These are phyloP conservation scores for Pseudogymnoascus sp. DNA, from an alignment of 2,329 filamentous ascomycete species.

Conservation along the genomic window DNA sequence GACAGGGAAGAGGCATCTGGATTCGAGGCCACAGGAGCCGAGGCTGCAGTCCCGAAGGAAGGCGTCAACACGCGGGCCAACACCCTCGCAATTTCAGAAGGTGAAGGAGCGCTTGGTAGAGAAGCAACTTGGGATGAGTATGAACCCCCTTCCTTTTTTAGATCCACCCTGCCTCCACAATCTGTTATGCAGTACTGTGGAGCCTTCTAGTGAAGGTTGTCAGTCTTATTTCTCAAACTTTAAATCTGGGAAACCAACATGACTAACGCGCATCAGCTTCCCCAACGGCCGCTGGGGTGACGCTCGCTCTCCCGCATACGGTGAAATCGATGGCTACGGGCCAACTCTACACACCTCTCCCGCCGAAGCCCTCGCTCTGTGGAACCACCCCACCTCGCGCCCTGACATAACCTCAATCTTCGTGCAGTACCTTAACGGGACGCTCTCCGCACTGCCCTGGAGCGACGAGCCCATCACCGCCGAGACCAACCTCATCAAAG, in stretches of 20 bases:
- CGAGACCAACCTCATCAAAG: conserved; percentile 75
- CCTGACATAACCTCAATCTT: conserved; percentile 77
- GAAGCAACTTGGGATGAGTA: conserved; percentile 95
- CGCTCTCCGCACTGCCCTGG: conserved; percentile 81
- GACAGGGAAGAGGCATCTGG: conserved; percentile 54
- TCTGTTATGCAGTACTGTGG: neutral
- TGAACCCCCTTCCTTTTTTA: conserved; percentile 10
- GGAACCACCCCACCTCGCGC: conserved; percentile 67
- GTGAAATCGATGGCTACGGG: conserved; percentile 96
- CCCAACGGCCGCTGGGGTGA: conserved; percentile 96
- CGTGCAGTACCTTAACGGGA: conserved; percentile 69
- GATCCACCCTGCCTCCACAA: no score
- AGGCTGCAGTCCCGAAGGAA: conserved; percentile 69
- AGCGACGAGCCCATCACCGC: conserved; percentile 80
- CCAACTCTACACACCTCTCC: conserved; percentile 89
- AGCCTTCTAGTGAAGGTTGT: neutral
- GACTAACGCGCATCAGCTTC: conserved; percentile 40
- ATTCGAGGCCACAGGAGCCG: conserved; percentile 67
- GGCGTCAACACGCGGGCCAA: conserved; percentile 72
- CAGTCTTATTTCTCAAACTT: neutral
- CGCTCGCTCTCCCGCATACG: conserved; percentile 83
- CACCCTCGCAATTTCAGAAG: conserved; percentile 88
- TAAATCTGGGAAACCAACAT: neutral
- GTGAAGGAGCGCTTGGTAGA: conserved; percentile 78
- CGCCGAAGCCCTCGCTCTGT: conserved; percentile 74